phyloP scores from a whole-genome alignment of 2,329 filamentous ascomycete genomes.

The Sclerotinia sclerotiorum region DNA sequence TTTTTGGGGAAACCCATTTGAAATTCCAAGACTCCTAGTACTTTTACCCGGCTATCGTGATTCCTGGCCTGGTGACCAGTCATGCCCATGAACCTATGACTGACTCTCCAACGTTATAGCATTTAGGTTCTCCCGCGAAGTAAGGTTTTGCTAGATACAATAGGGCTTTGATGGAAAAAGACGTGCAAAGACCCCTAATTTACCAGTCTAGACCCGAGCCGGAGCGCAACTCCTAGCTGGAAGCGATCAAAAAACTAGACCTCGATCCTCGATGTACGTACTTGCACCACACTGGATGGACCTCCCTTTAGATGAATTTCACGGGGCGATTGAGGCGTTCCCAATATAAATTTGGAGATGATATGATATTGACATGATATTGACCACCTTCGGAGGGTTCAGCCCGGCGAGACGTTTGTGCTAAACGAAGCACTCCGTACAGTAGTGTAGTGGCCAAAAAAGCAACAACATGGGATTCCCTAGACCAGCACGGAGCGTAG shows the following conservation, averaged over 20 bases:
- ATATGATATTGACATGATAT: neutral
- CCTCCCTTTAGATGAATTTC: neutral
- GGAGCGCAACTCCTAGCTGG: neutral
- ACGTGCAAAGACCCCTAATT: conserved; percentile 8
- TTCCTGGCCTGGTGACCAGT: neutral
- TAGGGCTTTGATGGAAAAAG: conserved; percentile 8
- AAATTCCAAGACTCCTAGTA: neutral
- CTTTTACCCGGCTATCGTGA: neutral
- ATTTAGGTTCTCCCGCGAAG: neutral
- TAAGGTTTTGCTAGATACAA: conserved; percentile 10
- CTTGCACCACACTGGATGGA: neutral
- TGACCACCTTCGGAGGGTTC: neutral
- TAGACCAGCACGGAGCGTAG: neutral
- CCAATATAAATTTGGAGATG: neutral
- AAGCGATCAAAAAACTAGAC: neutral
- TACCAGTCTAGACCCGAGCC: conserved; percentile 6
- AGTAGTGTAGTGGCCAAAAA: conserved; percentile 1
- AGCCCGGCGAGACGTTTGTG: neutral
- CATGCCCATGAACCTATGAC: neutral
- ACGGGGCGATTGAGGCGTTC: neutral
- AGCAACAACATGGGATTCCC: neutral
- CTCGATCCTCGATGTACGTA: neutral
- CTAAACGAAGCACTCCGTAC: neutral
- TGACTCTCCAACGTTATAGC: neutral
- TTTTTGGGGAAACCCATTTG: neutral